Evolutionary conservation across 2,329 filamentous ascomycete genomes (phyloP).

Genomic region (Pseudogymnoascus sp.): DNA sequence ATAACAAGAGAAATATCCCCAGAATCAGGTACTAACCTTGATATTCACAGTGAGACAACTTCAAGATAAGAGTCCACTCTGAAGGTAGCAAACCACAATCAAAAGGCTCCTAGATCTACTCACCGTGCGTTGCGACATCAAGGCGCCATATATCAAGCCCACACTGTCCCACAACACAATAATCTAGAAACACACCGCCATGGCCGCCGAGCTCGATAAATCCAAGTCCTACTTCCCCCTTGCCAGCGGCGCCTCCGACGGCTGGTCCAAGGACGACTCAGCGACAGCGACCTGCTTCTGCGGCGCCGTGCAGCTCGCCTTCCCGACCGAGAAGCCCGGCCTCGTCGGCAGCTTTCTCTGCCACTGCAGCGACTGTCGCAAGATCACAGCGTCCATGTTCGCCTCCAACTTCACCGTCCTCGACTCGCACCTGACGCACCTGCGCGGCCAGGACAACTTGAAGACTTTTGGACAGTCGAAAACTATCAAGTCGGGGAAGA

Average conservation of each 20-base stretch:
- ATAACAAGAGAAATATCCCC: not conserved
- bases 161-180: not conserved
- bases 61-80: not conserved
- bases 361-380: slow-evolving; percentile 54
- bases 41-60: not conserved
- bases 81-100: not conserved
- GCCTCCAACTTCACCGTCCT: slow-evolving; percentile 48
- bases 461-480: slow-evolving; percentile 37
- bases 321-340: slow-evolving; percentile 40
- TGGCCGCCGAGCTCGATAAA: slow-evolving; percentile 19
- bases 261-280: slow-evolving; percentile 38
- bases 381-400: slow-evolving; percentile 56
- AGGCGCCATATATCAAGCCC: not conserved
- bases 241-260: slow-evolving; percentile 33
- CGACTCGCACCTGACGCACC: slow-evolving; percentile 38
- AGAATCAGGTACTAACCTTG: not conserved
- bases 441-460: slow-evolving; percentile 46
- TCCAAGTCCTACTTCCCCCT: slow-evolving; percentile 34
- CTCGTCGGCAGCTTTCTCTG: slow-evolving; percentile 48
- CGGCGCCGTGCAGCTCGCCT: slow-evolving; percentile 45
- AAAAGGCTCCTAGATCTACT: not conserved
- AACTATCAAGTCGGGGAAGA: slow-evolving; percentile 40
- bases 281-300: slow-evolving; percentile 54
- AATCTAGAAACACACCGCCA: slow-evolving; percentile 10
- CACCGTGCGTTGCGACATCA: not conserved